These are phyloP conservation scores for Chimonanthus praecox DNA, from an alignment of 164 flowering plant species.

Conservation along the genomic window DNA sequence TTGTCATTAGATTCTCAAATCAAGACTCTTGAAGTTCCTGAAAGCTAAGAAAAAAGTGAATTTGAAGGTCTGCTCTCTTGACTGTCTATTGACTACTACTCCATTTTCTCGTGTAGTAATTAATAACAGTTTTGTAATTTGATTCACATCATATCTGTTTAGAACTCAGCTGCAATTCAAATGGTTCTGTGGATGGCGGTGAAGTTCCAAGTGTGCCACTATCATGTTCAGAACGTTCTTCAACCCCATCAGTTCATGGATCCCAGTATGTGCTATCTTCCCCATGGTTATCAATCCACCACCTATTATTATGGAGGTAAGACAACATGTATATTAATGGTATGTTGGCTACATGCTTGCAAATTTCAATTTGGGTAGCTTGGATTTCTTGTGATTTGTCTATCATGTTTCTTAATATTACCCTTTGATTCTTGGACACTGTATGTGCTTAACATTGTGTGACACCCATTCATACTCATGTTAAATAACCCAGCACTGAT, in stretches of 20 bases:
- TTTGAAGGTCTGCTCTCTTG: not conserved
- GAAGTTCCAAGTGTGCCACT: slow-evolving; percentile 37
- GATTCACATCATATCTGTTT: not conserved
- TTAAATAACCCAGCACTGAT: no score
- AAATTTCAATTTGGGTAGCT: not conserved
- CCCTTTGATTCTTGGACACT: no score
- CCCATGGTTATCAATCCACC: slow-evolving; percentile 37
- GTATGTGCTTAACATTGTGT: no score
- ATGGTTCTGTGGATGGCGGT: slow-evolving; percentile 29
- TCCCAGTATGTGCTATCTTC: slow-evolving; percentile 32
- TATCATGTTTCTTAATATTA: not conserved
- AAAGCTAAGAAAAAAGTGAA: slow-evolving; percentile 59
- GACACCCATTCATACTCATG: no score
- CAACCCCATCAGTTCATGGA: slow-evolving; percentile 27
- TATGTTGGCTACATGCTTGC: not conserved
- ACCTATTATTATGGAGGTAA: slow-evolving; percentile 51
- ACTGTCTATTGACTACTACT: not conserved
- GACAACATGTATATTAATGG: no score
- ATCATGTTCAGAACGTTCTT: slow-evolving; percentile 39
- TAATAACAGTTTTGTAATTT: not conserved
- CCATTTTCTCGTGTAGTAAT: not conserved
- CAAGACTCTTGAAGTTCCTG: slow-evolving; percentile 41
- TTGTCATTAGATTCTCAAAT: slow-evolving; percentile 52
- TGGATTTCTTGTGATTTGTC: not conserved
- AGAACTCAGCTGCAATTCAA: slow-evolving; percentile 34